Percentiles rank a stretch among this genome's conserved stretches.
phyloP scores from a whole-genome alignment of 208 protist species.

The Acanthamoeba royreba region DNA sequence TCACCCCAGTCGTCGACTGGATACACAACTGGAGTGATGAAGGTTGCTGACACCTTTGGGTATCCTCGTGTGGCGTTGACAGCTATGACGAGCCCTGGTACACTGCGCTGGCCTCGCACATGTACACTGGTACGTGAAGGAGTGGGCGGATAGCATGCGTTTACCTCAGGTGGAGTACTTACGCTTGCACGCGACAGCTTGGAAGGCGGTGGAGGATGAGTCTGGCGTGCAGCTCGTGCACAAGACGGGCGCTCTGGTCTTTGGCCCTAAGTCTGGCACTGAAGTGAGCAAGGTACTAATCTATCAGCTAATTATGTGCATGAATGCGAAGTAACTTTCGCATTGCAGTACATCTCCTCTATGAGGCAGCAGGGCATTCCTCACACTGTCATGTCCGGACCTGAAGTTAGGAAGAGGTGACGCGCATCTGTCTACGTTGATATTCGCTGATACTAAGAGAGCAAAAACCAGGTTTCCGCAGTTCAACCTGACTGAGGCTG shows the following conservation, averaged over 20 bases:
- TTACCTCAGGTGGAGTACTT: too few relatives aligned
- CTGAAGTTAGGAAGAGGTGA: background rate
- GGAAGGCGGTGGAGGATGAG: conserved; percentile 45
- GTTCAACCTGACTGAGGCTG: background rate
- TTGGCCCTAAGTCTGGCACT: conserved; percentile 1
- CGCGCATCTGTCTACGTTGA: background rate
- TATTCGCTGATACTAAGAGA: background rate
- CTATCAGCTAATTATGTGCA: background rate
- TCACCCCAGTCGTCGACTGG: background rate
- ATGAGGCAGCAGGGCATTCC: conserved; percentile 11
- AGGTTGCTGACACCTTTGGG: background rate
- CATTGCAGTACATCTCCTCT: background rate
- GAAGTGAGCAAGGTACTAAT: background rate
- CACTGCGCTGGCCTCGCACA: conserved; percentile 18
- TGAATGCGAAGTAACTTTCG: background rate
- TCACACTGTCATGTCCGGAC: background rate
- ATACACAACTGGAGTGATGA: background rate
- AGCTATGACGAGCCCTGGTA: conserved; percentile 30
- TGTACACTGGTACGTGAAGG: conserved; percentile 27
- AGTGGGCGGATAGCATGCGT: background rate
- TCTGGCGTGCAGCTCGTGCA: conserved; percentile 25
- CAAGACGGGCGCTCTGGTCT: conserved; percentile 30
- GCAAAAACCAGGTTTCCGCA: background rate
- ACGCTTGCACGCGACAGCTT: background rate
- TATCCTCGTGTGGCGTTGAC: too few relatives aligned